Base-by-base conservation (phyloP, 352 stramenopile genomes). In the Globisporangium spiculum region DNA sequence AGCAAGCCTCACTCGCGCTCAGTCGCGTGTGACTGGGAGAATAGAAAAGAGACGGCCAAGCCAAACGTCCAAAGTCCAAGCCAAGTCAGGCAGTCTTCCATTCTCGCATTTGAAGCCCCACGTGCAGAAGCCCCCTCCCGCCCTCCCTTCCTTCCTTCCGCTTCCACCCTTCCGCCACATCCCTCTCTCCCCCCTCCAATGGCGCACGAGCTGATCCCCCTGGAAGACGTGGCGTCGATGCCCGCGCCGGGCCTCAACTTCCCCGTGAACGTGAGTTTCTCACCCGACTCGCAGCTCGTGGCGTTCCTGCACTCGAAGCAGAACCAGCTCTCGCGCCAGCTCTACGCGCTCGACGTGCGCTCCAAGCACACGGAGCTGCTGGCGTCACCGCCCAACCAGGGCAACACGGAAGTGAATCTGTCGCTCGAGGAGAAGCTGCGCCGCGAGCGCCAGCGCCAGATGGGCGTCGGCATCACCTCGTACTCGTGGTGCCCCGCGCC, bases 401-500 rank as follows among this genome's bases (percentile, higher is more conserved):
- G 88, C 72, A 92, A 95, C 76, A 96, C 89, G 12, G 90, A 96
- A 63, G 74, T 75, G 52, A 96, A 94, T 56, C 63, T 97, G 18
- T 96, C 89, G 61, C 79, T 97, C 8, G 91, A 97, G 66, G 91
- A 98, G 72, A 95, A 97, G 76, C 83, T 98, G 60, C 83, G 93
- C 4, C 87, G 93, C 59, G 93, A 98, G 69, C 86, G 93, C 26
- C 85, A 95, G 76, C 84, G 93, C 32, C 82, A 97, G 61, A 97
- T 98, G 85, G 88, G 85, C 60, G 82, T 95, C n/a, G 93, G 93
- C 59, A 97, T 98, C 76, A 97, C 92, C n/a, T 93, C 80, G 12
- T 98, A 97, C 75, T 74, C 82, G 16, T 98, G 88, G 91, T 85
- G 76, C 64, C 85, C 88, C 20, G 67, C 74, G 52, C 60, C 72